Conservation (phyloP, 164 flowering plant species). For the Aristolochia californica region DNA sequence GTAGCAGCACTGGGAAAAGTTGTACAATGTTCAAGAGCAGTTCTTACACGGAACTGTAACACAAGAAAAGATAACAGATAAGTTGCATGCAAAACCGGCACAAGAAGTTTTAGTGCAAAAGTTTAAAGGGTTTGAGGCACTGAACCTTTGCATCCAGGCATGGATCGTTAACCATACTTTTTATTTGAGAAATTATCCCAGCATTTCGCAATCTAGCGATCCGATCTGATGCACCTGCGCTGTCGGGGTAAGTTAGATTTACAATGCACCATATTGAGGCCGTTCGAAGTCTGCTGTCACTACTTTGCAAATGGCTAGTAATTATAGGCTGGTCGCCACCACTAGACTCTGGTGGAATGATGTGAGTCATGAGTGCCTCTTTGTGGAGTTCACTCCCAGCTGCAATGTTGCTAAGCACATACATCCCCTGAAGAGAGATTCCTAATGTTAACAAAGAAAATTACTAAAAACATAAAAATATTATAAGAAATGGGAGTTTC, state of each 20-base stretch:
- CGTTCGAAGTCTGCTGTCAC: slow-evolving; percentile 45
- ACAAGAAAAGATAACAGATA: background rate
- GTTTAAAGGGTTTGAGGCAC: background rate
- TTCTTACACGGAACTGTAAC: slow-evolving; percentile 70
- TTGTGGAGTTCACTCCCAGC: slow-evolving; percentile 75
- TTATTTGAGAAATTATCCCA: slow-evolving; percentile 64
- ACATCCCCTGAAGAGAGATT: slow-evolving; percentile 55
- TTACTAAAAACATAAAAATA: no score
- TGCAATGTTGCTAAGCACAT: slow-evolving; percentile 69
- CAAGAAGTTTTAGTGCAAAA: background rate
- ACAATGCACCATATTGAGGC: slow-evolving; percentile 70
- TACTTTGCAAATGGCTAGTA: slow-evolving; percentile 54
- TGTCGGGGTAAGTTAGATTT: slow-evolving; percentile 66
- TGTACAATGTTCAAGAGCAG: slow-evolving; percentile 40
- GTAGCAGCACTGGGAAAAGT: background rate
- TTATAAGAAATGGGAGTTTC: no score
- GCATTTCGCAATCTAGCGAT: slow-evolving; percentile 41
- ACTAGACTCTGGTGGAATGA: slow-evolving; percentile 28
- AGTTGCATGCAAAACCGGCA: background rate
- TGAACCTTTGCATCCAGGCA: slow-evolving; percentile 86
- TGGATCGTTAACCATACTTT: slow-evolving; percentile 68
- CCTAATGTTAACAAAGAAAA: no score
- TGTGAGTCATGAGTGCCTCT: slow-evolving; percentile 69
- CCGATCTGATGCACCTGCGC: slow-evolving; percentile 49
- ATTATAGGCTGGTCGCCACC: slow-evolving; percentile 26